Percentiles rank a stretch among this genome's conserved stretches.
These are phyloP conservation scores for Nyssa sinensis DNA, from an alignment of 148 eudicot genomes.

Conservation along the genomic window DNA sequence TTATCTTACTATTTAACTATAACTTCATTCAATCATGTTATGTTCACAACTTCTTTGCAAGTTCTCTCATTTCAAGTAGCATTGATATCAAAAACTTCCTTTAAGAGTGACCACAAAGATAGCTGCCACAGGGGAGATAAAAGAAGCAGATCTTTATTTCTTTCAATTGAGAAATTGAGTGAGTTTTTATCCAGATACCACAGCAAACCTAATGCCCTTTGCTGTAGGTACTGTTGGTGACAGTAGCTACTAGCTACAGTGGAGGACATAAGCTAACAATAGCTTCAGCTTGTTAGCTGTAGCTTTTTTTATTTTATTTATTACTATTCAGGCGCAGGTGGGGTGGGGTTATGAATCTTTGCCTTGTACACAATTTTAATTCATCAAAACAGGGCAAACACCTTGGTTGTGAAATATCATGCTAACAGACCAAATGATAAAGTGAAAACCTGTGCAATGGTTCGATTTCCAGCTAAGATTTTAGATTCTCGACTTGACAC, in stretches of 20 bases:
- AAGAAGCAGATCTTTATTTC: no score
- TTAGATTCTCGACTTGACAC: conserved; percentile 98
- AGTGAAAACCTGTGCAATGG: conserved; percentile 74
- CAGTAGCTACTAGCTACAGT: no score
- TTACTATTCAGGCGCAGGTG: no score
- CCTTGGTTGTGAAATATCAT: not conserved
- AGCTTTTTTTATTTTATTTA: no score
- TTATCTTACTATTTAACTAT: not conserved
- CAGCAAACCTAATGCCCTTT: no score
- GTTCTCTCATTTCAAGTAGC: not conserved
- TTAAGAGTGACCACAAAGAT: not conserved
- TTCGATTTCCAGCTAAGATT: conserved; percentile 93
- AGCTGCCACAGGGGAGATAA: no score
- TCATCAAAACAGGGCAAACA: not conserved
- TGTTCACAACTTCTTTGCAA: not conserved
- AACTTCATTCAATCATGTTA: not conserved
- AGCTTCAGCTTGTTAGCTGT: not conserved
- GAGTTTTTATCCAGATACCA: no score
- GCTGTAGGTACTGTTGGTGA: no score
- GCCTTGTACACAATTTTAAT: not conserved
- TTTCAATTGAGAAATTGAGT: no score
- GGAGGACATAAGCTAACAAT: no score
- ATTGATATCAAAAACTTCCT: not conserved
- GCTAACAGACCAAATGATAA: conserved; percentile 2
- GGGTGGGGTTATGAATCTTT: no score